These are phyloP conservation scores for Collybiopsis confluens DNA, from an alignment of 768 basidiomycete species.

Conservation along the genomic window DNA sequence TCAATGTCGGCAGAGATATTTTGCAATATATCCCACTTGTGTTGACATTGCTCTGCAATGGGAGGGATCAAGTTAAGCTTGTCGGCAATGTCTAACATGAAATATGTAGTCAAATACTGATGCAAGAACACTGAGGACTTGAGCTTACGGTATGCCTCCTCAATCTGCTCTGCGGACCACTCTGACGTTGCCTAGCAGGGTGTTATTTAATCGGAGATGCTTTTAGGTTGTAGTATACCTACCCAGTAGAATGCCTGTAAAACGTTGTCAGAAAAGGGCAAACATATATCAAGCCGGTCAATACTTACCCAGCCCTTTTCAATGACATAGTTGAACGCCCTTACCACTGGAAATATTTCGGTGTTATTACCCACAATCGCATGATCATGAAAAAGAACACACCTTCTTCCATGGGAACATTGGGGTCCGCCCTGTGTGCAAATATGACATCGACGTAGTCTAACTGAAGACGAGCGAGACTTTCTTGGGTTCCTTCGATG, in stretches of 20 bases:
- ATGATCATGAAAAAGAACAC: background rate
- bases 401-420: slow-evolving; percentile 65
- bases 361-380: background rate
- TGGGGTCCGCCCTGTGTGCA: slow-evolving; percentile 63
- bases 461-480: slow-evolving; percentile 62
- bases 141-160: slow-evolving; percentile 57
- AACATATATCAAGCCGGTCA: slow-evolving; percentile 12
- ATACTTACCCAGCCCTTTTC: slow-evolving; percentile 55
- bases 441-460: slow-evolving; percentile 75
- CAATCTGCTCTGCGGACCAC: slow-evolving; percentile 69
- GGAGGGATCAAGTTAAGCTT: slow-evolving; percentile 66
- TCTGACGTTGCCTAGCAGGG: slow-evolving; percentile 59
- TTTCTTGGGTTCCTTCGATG: slow-evolving; percentile 69
- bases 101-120: slow-evolving; percentile 2
- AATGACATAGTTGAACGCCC: slow-evolving; percentile 78
- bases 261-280: background rate
- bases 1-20: too few relatives aligned
- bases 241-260: slow-evolving; percentile 64
- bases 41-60: slow-evolving; percentile 73
- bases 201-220: too few relatives aligned
- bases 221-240: too few relatives aligned
- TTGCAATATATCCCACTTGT: slow-evolving; percentile 39
- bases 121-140: background rate
- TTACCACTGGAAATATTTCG: slow-evolving; percentile 38
- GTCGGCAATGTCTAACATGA: slow-evolving; percentile 53